Evolutionary conservation across 495 filamentous ascomycete genomes (phyloP), one percentile per base, ranked within the genome.

Genomic region (Oidiodendron maius): DNA sequence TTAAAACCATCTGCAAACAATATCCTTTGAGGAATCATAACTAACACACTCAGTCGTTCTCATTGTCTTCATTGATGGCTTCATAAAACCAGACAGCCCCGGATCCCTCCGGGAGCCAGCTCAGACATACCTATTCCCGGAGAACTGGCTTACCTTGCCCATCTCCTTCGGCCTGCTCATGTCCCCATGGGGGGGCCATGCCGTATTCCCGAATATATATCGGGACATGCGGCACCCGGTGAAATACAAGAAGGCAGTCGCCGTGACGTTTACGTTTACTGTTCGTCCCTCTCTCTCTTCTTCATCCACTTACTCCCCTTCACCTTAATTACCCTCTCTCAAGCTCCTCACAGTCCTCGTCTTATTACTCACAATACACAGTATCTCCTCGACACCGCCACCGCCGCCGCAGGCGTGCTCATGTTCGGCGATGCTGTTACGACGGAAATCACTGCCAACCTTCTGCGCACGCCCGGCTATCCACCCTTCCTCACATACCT

Each of bases 151-250:
- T 36, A 94, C 89, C 1, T 54, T 98, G 16, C 93, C 93, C n/a
- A 69, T 96, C 16, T 87, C 87, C 24, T 90, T 97, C 58, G 93
- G 93, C n/a, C 72, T 98, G 10, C 74, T 97, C 22, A 96, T 96
- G 90, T 87, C 90, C 20, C 90, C 91, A 1, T 98, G 90, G 89
- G 93, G 93, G 54, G 93, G 93, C 6, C 93, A 97, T 61, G 77
- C 81, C 44, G 93, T 98, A 22, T 96, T 98, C 61, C 93, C 93
- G 2, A 95, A 95, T 58, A 96, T 98, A 59, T 98, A 96, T 63
- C 78, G 90, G 43, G 93, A 98, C 67, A 98, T 98, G 93, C 76
- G 93, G 52, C 93, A 97, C 63, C 90, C 93, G 0, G 74, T 86
- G 38, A 93, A 89, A 59, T 97, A 93, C 63, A 73, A 71, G 17